Evolutionary conservation across 1,284 basidiomycete genomes (phyloP).

Genomic region (Neonothopanus nambi): DNA sequence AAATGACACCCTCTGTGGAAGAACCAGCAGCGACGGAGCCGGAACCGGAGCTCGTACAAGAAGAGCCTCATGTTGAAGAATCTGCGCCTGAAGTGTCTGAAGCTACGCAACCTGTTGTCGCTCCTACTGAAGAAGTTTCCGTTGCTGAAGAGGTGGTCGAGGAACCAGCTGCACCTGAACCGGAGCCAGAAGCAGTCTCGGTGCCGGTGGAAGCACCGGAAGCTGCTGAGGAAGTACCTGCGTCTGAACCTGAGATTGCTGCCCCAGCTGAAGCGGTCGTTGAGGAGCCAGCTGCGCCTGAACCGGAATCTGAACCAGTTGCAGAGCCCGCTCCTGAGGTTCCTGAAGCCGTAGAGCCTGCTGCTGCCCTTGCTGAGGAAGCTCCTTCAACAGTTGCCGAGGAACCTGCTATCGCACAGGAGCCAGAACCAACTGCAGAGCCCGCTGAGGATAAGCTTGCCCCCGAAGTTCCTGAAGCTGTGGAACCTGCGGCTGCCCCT

Average conservation of each 20-base stretch:
- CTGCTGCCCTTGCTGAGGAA: background rate
- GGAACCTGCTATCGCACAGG: background rate
- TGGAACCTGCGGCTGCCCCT: background rate
- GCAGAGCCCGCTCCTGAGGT: no score
- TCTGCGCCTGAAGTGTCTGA: no score
- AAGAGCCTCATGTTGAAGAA: no score
- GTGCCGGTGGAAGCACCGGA: background rate
- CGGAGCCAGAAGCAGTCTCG: background rate
- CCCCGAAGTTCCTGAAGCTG: conserved; percentile 1
- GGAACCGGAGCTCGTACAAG: no score
- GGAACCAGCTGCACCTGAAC: conserved; percentile 12
- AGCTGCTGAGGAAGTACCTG: background rate
- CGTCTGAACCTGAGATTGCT: background rate
- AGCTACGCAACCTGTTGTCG: no score
- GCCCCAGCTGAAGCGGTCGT: background rate
- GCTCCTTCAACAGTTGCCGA: conserved; percentile 1
- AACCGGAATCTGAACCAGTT: background rate
- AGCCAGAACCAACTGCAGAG: background rate
- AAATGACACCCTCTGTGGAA: no score
- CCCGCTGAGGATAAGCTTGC: conserved; percentile 7
- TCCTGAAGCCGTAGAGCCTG: background rate
- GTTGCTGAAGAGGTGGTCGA: conserved; percentile 2
- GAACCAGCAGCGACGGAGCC: no score
- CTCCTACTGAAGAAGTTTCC: conserved; percentile 8
- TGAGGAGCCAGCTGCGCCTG: background rate